These are phyloP conservation scores for Mycotypha africana DNA, from an alignment of 371 early-diverging fungal species.

Conservation along the genomic window DNA sequence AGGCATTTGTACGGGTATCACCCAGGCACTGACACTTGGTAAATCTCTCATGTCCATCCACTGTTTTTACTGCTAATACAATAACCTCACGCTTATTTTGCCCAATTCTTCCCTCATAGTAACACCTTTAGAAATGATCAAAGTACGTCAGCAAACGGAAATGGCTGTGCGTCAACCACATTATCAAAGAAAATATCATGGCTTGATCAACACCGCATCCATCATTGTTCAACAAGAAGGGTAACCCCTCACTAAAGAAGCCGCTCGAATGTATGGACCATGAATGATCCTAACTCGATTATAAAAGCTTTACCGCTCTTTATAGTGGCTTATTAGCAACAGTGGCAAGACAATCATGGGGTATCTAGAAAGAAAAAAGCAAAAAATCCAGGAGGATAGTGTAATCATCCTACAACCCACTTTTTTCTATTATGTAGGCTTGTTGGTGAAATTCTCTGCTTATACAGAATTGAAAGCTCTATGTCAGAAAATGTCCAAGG, in stretches of 20 bases:
- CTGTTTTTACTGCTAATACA: too few species aligned
- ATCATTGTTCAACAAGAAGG: conserved; percentile 41
- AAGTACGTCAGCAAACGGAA: conserved; percentile 51
- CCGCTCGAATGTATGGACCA: too few species aligned
- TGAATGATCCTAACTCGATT: too few species aligned
- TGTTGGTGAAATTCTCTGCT: conserved; percentile 46
- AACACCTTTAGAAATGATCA: conserved; percentile 49
- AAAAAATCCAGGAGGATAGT: too few species aligned
- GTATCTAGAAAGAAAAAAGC: too few species aligned
- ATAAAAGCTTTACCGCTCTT: conserved; percentile 37
- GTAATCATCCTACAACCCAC: too few species aligned
- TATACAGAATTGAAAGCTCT: conserved; percentile 40
- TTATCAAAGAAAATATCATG: conserved; percentile 35
- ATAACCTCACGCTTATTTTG: too few species aligned
- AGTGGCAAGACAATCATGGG: conserved; percentile 45
- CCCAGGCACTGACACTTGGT: conserved; percentile 46
- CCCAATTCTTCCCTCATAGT: conserved; percentile 12
- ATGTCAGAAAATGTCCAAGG: conserved; percentile 25
- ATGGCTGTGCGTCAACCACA: conserved; percentile 17
- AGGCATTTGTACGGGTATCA: conserved; percentile 49
- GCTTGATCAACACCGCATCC: conserved; percentile 35
- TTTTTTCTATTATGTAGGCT: conserved; percentile 21
- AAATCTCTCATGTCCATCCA: background rate
- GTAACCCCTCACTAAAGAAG: too few species aligned
- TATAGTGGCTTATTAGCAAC: conserved; percentile 48